Evolutionary conservation across 2,329 filamentous ascomycete species (phyloP).

Genomic region (Ascochyta fabae): DNA sequence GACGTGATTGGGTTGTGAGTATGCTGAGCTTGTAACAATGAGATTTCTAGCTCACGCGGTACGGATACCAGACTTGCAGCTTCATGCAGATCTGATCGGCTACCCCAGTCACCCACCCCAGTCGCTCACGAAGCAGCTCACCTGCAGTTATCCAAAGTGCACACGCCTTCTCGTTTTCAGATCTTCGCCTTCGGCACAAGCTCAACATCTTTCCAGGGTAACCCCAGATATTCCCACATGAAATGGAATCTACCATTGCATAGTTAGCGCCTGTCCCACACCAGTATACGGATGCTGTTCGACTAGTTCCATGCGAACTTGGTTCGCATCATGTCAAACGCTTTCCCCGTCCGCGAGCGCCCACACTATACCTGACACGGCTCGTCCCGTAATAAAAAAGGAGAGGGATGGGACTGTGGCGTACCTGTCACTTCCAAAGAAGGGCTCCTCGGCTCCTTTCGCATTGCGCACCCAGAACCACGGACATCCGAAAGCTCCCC

Average conservation of each 20-base stretch:
- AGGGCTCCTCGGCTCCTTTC: constrained; percentile 67
- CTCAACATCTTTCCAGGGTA: constrained; percentile 65
- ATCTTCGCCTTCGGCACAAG: constrained; percentile 51
- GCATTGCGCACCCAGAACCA: constrained; percentile 73
- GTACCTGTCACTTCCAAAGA: constrained; percentile 78
- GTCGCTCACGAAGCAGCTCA: not conserved
- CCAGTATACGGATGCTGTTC: constrained; percentile 1
- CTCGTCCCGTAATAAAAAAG: constrained; percentile 5
- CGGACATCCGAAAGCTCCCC: constrained; percentile 77
- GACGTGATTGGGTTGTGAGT: not conserved
- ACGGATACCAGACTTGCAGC: not conserved
- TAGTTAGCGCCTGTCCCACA: constrained; percentile 21
- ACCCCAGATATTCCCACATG: constrained; percentile 69
- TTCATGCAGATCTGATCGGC: constrained; percentile 1
- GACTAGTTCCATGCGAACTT: constrained; percentile 18
- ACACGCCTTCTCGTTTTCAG: constrained; percentile 14
- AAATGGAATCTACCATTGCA: constrained; percentile 64
- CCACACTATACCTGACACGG: constrained; percentile 13
- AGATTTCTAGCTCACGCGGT: not conserved
- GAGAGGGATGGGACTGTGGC: constrained; percentile 21
- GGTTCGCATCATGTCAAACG: constrained; percentile 20
- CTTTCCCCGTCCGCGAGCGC: constrained; percentile 17
- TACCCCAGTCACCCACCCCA: not conserved
- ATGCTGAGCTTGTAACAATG: not conserved
- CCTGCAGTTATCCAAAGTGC: not conserved